Base-by-base conservation (phyloP, 306 rosid species). In the Cicer yamashitae region DNA sequence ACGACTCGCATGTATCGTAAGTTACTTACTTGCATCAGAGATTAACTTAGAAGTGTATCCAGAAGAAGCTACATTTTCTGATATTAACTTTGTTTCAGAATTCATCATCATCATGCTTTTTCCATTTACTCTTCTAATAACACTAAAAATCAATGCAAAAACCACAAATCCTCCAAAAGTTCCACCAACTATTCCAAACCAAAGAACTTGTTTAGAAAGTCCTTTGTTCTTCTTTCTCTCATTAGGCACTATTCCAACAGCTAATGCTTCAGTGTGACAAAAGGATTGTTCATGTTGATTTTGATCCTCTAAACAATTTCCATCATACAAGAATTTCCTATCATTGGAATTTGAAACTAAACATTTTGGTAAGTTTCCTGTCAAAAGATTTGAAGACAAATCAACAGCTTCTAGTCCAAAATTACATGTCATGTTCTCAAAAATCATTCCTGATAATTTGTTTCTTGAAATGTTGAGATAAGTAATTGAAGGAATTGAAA, bases 261-360 rank as follows among this genome's bases (percentile, higher is more conserved):
- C 98, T 39, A 94, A 77, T 3, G 98, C 98, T 85, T 90, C 97
- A 59, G 86, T 94, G 57, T 51, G 91, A 71, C 97, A 94, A 75
- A 87, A 89, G 9, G 87, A 77, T 41, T 47, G 79, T 3, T 81
- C 86, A 45, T 85, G 81, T 57, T 94, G 98, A 54, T 81, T 73
- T 69, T 89, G 89, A 59, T 81, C 80, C 63, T 80, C 86, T 12
- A 94, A 84, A 81, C 97, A 94, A 65, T 94, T 94, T 62, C 79
- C 74, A 37, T 62, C 75, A 84, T 89, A 94, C 50, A 73, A 47
- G 39, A 89, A 69, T 46, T 70, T 88, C 85, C 53, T 78, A 72
- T 83, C 75, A 73, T 66, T 61, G 38, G 86, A 80, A 71, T 84
- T 72, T 47, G 87, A 67, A 44, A 56, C 44, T 39, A 94, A 89